phyloP scores from a whole-genome alignment of 2,329 filamentous ascomycete genomes.

The Neopestalotiopsis clavispora region DNA sequence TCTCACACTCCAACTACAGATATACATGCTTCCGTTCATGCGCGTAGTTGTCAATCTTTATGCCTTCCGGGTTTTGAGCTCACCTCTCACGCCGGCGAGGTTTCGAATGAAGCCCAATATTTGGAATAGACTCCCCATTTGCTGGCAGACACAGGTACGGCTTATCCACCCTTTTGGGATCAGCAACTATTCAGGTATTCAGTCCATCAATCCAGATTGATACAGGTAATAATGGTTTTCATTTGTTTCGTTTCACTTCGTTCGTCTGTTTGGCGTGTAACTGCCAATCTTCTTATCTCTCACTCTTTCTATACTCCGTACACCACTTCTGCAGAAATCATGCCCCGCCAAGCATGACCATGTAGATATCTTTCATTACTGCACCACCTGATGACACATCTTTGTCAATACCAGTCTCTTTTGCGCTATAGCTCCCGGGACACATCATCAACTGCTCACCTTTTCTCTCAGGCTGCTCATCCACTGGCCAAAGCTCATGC shows the following conservation, averaged over 20 bases:
- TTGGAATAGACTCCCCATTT: not conserved
- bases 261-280: conserved; percentile 1
- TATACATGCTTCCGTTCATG: not conserved
- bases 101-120: conserved; percentile 8
- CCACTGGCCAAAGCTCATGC: conserved; percentile 91
- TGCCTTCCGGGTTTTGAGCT: not conserved
- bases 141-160: not conserved
- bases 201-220: not conserved
- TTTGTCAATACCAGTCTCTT: conserved; percentile 15
- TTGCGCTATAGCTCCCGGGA: not conserved
- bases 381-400: conserved; percentile 19
- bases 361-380: conserved; percentile 17
- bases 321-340: conserved; percentile 16
- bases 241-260: conserved; percentile 16
- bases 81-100: not conserved
- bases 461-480: conserved; percentile 92
- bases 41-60: not conserved
- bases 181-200: not conserved
- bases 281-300: not conserved
- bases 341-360: not conserved
- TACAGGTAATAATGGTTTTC: conserved; percentile 6
- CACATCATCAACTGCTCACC: conserved; percentile 56
- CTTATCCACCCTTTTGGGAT: not conserved
- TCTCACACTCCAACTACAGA: not conserved
- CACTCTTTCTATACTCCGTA: not conserved